Evolutionary conservation across 2,329 filamentous ascomycete species (phyloP), one percentile per base, ranked within the genome.

Genomic region (Diaporthe sp.): DNA sequence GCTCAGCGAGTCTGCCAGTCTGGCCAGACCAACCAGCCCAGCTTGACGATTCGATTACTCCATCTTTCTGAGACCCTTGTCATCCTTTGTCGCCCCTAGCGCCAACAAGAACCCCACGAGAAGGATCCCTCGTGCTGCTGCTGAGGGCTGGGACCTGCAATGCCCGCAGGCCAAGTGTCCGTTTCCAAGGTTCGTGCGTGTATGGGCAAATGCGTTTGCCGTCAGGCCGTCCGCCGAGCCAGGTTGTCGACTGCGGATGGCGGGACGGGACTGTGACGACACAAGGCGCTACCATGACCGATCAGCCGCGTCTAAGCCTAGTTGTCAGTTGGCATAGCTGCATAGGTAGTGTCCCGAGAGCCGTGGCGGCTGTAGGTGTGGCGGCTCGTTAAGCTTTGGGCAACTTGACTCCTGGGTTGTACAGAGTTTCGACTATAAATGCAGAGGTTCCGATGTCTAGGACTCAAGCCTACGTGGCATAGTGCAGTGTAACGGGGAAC

Each of bases 71-170:
- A 22, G 60, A 70, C n/a, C 49, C 65, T 70, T 55, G 65, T 55
- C 65, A 49, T 70, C 22, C 49, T 55, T 55, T 70, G 49, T 55
- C 65, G 65, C 65, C 65, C 65, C 65, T 70, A 55, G 65, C 65
- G 65, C 65, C 34, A 70, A 55, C 49, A 17, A 5, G 25, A 42
- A 55, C 65, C 65, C 49, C 65, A 55, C 65, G 49, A 55, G 17
- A 55, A 37, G 22, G 19, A 70, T 70, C 49, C 65, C 49, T 31
- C 65, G 34, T 53, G 65, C 46, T 19, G 44, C 17, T 57, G 55
- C 42, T 49, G 61, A 28, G 62, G 65, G 46, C 46, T 12, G 31
- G 39, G 46, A n/a, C 31, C 46, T 68, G 62, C 62, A 68, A 25
- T n/a, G 62, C 44, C 65, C 65, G 65, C 46, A 39, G 65, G 65